Base-by-base conservation (phyloP, 352 stramenopile genomes). In the Achlya hypogyna region DNA sequence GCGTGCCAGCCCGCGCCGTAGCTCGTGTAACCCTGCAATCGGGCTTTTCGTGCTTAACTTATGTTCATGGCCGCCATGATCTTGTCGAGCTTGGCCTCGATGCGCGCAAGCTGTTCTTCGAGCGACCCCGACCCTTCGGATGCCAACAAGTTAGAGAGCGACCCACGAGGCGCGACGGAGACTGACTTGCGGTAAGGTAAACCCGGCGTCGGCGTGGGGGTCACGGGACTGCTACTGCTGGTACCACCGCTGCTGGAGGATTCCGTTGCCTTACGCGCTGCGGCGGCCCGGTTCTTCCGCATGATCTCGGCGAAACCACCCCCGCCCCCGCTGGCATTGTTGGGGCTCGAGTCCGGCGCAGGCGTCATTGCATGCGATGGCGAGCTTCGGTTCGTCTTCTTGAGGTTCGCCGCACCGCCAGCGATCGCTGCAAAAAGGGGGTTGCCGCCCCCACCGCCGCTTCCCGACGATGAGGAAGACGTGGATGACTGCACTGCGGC, bases 71-170 rank as follows among this genome's bases (percentile, higher is more conserved):
- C 83, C 28, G 78, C 77, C 77, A 96, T 83, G 72, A 96, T 91
- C 73, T 94, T 94, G 78, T 96, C 84, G 35, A 96, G 78, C 51
- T 96, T 96, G 65, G 70, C 75, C 63, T 96, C 87, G 65, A 96
- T 92, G 0, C 82, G 71, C 29, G 73, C 73, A 35, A 96, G 75
- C 20, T 87, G 77, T 20, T 82, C 71, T 28, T 95, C 84, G 43
- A 91, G 49, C 5, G 62, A 70, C 20, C 62, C 62, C 22, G 14
- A 34, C 12, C 28, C n/a, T 22, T 27, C 22, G 18, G 59, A 8
- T 1, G 35, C 59, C 3, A 66, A n/a, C 4, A 43, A 53, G 20
- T 64, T 70, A 32, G 65, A 68, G 12, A 28, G 49, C 0, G 43
- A 67, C 35, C 28, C 43, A 16, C 23, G 20, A 23, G 29, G 54